Evolutionary conservation across 768 basidiomycete species (phyloP).

Genomic region (Mycena vulgaris): DNA sequence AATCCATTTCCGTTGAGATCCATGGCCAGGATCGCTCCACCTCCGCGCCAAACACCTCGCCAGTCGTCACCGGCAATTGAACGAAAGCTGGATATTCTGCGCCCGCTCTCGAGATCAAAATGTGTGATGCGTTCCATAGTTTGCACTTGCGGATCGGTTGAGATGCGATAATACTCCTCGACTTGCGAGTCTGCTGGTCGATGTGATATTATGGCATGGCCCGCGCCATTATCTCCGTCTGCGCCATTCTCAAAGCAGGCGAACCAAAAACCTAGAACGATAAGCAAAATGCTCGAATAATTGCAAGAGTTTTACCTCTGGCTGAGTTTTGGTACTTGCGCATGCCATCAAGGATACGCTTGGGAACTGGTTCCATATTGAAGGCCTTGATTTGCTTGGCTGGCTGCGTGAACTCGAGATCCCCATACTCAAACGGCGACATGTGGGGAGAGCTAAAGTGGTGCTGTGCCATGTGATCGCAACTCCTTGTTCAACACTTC

Average conservation of each 20-base stretch:
- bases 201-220: constrained; percentile 50
- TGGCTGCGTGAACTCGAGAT: constrained; percentile 53
- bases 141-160: constrained; percentile 42
- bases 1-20: constrained; percentile 58
- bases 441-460: constrained; percentile 3
- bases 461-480: background rate
- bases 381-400: constrained; percentile 57
- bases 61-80: constrained; percentile 58
- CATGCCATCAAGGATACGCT: constrained; percentile 53
- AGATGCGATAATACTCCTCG: constrained; percentile 53
- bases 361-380: constrained; percentile 50
- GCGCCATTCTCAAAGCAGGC: constrained; percentile 24
- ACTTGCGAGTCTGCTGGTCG: constrained; percentile 58
- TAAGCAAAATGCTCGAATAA: background rate
- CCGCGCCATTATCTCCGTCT: background rate
- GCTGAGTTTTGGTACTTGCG: constrained; percentile 56
- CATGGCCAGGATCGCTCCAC: constrained; percentile 56
- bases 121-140: constrained; percentile 55
- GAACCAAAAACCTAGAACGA: constrained; percentile 21
- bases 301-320: constrained; percentile 43
- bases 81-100: constrained; percentile 50
- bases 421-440: constrained; percentile 45
- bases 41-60: constrained; percentile 53
- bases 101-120: constrained; percentile 57
- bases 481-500: too few species aligned